Base-by-base conservation (phyloP, 306 rosid species). In the Erythrophleum fordii region DNA sequence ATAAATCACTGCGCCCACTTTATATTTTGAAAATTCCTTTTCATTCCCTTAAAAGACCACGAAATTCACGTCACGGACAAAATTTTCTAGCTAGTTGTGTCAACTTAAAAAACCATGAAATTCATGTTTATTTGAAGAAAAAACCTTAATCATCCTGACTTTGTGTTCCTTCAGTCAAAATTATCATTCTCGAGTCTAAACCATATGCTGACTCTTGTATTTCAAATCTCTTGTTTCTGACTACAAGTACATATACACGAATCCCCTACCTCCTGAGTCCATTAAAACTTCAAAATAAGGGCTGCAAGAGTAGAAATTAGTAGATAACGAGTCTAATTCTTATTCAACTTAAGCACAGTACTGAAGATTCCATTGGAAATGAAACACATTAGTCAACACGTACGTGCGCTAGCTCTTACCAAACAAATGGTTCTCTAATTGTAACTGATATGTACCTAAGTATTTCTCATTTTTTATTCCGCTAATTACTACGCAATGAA, bases 301-400 rank as follows among this genome's bases (percentile, higher is more conserved):
- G n/a, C n/a, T n/a, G 34, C 34, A 31, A 31, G 34, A 31, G 34
- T 55, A 26, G 28, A 0, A 55, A 22, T 53, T 20, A 22, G 22
- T 11, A 25, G 34, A 25, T 58, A 3, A 20, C 34, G 23, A 58
- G 17, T 25, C 13, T 58, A 3, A 22, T 5, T 10, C 11, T 10
- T 11, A 58, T 60, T 26, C 18, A 60, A 60, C 28, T 0, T 17
- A 26, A 29, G 9, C 67, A 25, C 39, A n/a, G n/a, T n/a, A 5
- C 64, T 25, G 64, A 58, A 58, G 64, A 28, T 31, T 16, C 11
- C 16, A n/a, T 34, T 34, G 51, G 14, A 34, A 35, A 77, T 22
- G 67, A 46, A 76, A 23, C 51, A 48, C 25, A 48, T 23, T 16
- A 44, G 81, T 77, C 81, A 77, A 67, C 34, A 41, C 11, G 18